Conservation (phyloP, 202 grass and related monocot species). For the Schoenoplectus tabernaemontani region DNA sequence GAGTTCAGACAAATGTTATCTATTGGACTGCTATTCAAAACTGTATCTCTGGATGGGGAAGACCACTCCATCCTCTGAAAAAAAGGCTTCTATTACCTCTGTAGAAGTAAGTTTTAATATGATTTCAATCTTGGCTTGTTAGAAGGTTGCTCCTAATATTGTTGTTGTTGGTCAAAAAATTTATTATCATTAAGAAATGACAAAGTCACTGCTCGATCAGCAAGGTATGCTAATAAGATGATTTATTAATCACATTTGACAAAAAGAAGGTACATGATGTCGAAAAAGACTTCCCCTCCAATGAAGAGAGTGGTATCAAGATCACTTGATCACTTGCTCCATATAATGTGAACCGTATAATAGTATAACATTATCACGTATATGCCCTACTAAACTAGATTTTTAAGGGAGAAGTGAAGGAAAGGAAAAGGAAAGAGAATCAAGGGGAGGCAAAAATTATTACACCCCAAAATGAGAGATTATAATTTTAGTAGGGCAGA, state of each 20-base stretch:
- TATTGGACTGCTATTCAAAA: constrained; percentile 56
- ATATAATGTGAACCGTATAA: background rate
- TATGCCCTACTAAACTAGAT: background rate
- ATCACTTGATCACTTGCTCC: background rate
- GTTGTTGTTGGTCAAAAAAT: background rate
- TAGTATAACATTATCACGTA: background rate
- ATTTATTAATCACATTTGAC: background rate
- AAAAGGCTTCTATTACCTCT: constrained; percentile 43
- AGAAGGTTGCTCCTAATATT: background rate
- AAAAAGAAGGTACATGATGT: background rate
- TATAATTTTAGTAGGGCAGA: no score
- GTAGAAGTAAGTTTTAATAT: constrained; percentile 53
- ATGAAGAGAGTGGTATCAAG: no score
- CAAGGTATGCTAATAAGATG: background rate
- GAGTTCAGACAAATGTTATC: constrained; percentile 67
- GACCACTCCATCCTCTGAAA: constrained; percentile 61
- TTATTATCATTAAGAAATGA: background rate
- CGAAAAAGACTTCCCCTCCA: background rate
- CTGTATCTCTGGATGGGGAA: constrained; percentile 82
- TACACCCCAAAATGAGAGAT: no score
- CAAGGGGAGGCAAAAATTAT: no score
- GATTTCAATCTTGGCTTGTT: background rate
- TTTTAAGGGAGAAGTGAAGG: no score
- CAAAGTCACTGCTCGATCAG: background rate
- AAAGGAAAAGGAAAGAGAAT: no score